phyloP scores from a whole-genome alignment of 2,329 filamentous ascomycete genomes.

The Coccinonectria pachysandricola region DNA sequence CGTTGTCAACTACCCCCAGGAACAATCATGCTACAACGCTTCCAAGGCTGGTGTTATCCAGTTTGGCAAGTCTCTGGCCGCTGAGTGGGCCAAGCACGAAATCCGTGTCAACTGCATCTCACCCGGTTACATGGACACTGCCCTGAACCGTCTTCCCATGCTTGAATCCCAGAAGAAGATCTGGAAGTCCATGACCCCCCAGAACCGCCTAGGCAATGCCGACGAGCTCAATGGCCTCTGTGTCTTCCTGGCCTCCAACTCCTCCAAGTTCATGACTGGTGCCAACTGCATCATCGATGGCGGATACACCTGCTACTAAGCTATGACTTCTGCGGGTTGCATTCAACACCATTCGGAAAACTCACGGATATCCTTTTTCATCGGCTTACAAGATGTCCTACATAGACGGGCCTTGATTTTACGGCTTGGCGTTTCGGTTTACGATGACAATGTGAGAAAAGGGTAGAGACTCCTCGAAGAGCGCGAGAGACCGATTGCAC shows the following conservation, averaged over 20 bases:
- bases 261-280: constrained; percentile 68
- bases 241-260: constrained; percentile 65
- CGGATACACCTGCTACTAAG: constrained; percentile 54
- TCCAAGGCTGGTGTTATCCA: constrained; percentile 74
- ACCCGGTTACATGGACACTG: constrained; percentile 80
- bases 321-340: constrained; percentile 1
- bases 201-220: constrained; percentile 60
- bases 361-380: too few species aligned
- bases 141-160: constrained; percentile 65
- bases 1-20: constrained; percentile 79
- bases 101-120: constrained; percentile 80
- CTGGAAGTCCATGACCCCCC: constrained; percentile 64
- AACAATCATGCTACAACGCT: constrained; percentile 75
- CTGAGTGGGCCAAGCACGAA: constrained; percentile 73
- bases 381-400: too few species aligned
- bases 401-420: too few species aligned
- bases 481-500: too few species aligned
- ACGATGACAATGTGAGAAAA: too few species aligned
- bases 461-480: too few species aligned
- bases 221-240: constrained; percentile 71
- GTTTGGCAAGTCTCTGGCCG: constrained; percentile 69
- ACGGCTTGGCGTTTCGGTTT: too few species aligned
- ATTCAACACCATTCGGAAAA: too few species aligned
- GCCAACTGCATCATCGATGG: constrained; percentile 63
- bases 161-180: constrained; percentile 76